Conservation (phyloP, 306 rosid genomes). For the Quercus rubra region DNA sequence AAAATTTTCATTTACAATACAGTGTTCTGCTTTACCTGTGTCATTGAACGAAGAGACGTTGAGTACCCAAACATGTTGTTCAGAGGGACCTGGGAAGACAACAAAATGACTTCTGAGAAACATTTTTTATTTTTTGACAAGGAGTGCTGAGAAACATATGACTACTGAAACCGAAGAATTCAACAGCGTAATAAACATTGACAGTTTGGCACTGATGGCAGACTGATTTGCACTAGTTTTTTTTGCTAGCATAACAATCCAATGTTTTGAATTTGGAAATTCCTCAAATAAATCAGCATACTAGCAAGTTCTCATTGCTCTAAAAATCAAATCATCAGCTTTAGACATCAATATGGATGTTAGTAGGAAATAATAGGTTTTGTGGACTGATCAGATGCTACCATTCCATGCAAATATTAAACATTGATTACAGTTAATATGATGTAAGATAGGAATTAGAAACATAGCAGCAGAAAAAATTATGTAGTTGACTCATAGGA, state of each 20-base stretch:
- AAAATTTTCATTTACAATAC: neutral
- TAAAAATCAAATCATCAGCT: neutral
- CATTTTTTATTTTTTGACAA: neutral
- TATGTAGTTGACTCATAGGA: neutral
- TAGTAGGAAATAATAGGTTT: neutral
- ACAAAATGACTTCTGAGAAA: neutral
- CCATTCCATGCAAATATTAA: neutral
- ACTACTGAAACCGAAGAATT: no score
- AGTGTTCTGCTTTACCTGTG: constrained; percentile 54
- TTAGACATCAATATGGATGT: neutral
- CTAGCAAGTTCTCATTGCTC: neutral
- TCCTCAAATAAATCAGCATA: neutral
- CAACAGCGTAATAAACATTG: neutral
- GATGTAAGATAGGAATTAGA: neutral
- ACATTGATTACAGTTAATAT: neutral
- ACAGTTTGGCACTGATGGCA: neutral
- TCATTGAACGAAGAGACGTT: constrained; percentile 88
- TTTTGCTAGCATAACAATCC: neutral
- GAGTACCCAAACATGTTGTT: constrained; percentile 98
- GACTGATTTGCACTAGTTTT: neutral
- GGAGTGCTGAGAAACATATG: no score
- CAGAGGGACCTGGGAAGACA: constrained; percentile 71
- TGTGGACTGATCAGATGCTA: no score
- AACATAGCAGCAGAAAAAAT: neutral
- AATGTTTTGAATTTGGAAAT: neutral